Evolutionary conservation across 148 eudicot genomes (phyloP), one percentile per base, ranked within the genome.

Genomic region (Arbutus unedo): DNA sequence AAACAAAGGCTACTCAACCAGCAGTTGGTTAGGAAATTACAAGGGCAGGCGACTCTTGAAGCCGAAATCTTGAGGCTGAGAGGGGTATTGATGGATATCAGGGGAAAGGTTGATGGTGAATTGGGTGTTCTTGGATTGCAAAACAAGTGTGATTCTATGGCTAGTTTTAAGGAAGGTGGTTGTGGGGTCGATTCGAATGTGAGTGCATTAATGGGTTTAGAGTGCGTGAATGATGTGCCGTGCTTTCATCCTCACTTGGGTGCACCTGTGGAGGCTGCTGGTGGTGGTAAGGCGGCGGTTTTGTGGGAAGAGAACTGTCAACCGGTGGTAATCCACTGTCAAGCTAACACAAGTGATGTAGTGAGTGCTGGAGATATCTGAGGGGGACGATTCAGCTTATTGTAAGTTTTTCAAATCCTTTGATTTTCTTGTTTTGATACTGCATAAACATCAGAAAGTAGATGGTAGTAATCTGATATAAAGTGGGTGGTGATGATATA

Each of bases 61-160:
- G 86, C 87, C 6, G 94, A 93, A 79, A 54, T 87, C 49, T 50
- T 74, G 85, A 90, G 92, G 82, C 87, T 93, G 38, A 88, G 89
- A 73, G 54, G 81, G 3, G 79, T 93, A 3, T 81, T 93, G 83
- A 13, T 86, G 64, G 88, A 85, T 66, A 57, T 93, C 45, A 79
- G 84, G 68, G 92, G 91, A 5, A 89, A 88, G 56, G 87, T 91
- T 31, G 92, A 89, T 76, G 41, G 10, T 8, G 91, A 89, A 80
- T 77, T 91, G 85, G 87, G 85, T 41, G 62, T 71, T 60, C 82
- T 85, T 62, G 79, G 86, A 19, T 85, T 84, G 66, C 81, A 75
- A 83, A 89, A 86, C 49, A 86, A 82, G 79, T 82, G 88, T 55
- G 77, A 79, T 82, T 10, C 84, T 68, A 57, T 60, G 11, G 43